Evolutionary conservation across 1,139 yeast species (phyloP).

Genomic region (Taphrina betulina): DNA sequence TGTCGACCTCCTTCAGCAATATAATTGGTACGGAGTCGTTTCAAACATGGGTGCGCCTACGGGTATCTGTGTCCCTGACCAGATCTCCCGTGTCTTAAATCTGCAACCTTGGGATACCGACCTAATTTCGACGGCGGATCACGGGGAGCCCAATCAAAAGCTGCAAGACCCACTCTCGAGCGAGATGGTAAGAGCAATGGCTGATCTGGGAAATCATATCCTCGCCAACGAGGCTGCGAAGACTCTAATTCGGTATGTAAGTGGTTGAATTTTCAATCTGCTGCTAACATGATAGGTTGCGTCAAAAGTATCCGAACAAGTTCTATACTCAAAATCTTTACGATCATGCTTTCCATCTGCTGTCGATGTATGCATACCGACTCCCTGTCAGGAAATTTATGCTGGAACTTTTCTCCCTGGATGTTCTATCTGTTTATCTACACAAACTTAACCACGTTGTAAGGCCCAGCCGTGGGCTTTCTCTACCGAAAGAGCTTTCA

Average conservation of each 20-base stretch:
- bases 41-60: slow-evolving; percentile 56
- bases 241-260: slow-evolving; percentile 47
- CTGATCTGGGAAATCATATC: slow-evolving; percentile 64
- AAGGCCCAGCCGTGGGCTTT: slow-evolving; percentile 1
- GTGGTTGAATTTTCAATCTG: neutral
- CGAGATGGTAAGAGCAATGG: slow-evolving; percentile 51
- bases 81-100: slow-evolving; percentile 37
- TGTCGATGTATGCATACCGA: slow-evolving; percentile 68
- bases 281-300: slow-evolving; percentile 48
- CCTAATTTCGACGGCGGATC: neutral
- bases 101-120: slow-evolving; percentile 10
- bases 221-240: slow-evolving; percentile 64
- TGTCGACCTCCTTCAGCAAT: slow-evolving; percentile 77
- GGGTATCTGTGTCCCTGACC: slow-evolving; percentile 48
- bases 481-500: slow-evolving; percentile 4
- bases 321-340: slow-evolving; percentile 62
- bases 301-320: slow-evolving; percentile 54
- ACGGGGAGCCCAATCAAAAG: neutral
- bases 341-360: slow-evolving; percentile 57
- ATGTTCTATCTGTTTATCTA: neutral
- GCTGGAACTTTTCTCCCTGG: slow-evolving; percentile 56
- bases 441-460: neutral
- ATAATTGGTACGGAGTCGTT: slow-evolving; percentile 67
- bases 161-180: slow-evolving; percentile 49
- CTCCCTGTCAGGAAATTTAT: slow-evolving; percentile 64